Base-by-base conservation (phyloP, 2,329 filamentous ascomycete genomes). In the Neofusicoccum parvum region DNA sequence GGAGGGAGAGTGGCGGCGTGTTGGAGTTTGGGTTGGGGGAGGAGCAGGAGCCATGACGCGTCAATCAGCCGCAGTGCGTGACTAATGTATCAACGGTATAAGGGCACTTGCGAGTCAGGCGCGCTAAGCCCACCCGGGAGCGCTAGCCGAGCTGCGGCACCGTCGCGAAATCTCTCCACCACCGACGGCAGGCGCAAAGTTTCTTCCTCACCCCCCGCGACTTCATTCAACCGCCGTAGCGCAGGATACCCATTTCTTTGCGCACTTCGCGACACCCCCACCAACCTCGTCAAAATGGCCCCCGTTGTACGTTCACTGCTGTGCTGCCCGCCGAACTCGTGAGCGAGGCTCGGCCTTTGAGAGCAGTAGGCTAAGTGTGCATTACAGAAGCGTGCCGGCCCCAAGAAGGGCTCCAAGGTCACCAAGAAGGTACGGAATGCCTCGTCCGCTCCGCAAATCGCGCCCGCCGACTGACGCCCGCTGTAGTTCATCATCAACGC, bases 401-500 rank as follows among this genome's bases (percentile, higher is more conserved):
- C 69, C 62, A 83, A 83, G 80, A 82, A 83, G 80, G 76, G 76
- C 78, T 78, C 90, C 77, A 94, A 94, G 88, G 83, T 89, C 78
- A 93, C 91, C 79, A 93, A 94, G 88, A 94, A 94, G 90, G 89
- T 92, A 83, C 75, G 80, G 68, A 65, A 45, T 39, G 5, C 56
- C 37, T 20, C 45, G 54, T 36, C 20, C 46, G 59, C 53, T 43
- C 48, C 9, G 32, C 37, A 5, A 5, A 23, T 43, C 6, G 43
- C 41, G 17, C 41, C 6, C 39, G 10, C 39, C 48, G 6, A 37
- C 50, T 56, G 20, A 63, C 54, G 17, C 34, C 9, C 32, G 15
- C 23, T 39, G 64, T 74, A 96, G 94, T 99, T 92, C 90, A 90
- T 96, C 87, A 98, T 99, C 92, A 96, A 99, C 87, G 94, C 94